phyloP scores from a whole-genome alignment of 2,329 filamentous ascomycete genomes.

The Fusarium sp. region DNA sequence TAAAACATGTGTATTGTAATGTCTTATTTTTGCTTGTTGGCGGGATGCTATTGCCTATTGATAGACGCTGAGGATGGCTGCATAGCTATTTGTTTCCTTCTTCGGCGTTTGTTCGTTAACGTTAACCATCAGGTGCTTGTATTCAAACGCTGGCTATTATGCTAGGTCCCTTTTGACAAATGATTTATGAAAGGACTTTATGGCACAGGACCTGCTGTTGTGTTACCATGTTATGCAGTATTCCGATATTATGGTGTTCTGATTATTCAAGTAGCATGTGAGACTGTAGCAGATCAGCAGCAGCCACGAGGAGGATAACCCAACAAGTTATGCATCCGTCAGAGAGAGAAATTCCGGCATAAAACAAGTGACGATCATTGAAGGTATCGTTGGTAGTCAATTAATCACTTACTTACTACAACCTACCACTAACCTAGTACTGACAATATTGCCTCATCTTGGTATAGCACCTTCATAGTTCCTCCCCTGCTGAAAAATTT shows the following conservation, averaged over 20 bases:
- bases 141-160: neutral
- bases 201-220: neutral
- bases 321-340: neutral
- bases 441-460: neutral
- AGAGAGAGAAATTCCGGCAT: constrained; percentile 9
- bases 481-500: neutral
- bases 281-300: constrained; percentile 21
- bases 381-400: constrained; percentile 1
- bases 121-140: neutral
- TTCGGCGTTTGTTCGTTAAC: constrained; percentile 2
- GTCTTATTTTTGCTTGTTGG: constrained; percentile 15
- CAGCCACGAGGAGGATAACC: neutral
- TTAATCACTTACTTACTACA: neutral
- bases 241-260: constrained; percentile 1
- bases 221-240: neutral
- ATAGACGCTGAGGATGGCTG: constrained; percentile 14
- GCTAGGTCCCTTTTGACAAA: neutral
- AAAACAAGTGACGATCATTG: constrained; percentile 5
- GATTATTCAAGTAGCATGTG: neutral
- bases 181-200: neutral
- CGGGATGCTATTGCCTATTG: constrained; percentile 14
- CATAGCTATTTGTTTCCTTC: constrained; percentile 14
- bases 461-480: neutral
- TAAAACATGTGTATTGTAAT: neutral
- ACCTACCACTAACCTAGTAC: neutral